Percentiles rank a stretch among this genome's conserved stretches.
These are phyloP conservation scores for Starmerella tilneyi DNA, from an alignment of 805 yeast species.

Conservation along the genomic window DNA sequence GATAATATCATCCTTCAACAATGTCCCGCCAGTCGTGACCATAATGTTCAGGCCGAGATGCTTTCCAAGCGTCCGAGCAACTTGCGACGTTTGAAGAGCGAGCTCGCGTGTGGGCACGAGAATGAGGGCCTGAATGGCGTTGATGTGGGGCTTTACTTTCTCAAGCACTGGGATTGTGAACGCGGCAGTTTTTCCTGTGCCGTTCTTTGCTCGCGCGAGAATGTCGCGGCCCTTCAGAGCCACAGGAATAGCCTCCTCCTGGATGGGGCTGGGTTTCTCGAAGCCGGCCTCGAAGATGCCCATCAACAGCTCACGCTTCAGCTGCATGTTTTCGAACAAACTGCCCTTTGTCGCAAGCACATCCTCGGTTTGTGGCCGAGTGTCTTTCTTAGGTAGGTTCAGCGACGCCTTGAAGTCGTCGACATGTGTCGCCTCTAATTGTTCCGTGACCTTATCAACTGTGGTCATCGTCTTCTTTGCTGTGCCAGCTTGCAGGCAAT, in stretches of 20 bases:
- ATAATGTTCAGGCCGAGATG: slow-evolving; percentile 86
- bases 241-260: slow-evolving; percentile 92
- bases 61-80: slow-evolving; percentile 88
- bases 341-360: slow-evolving; percentile 84
- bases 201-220: slow-evolving; percentile 94
- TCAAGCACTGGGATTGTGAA: slow-evolving; percentile 90
- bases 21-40: slow-evolving; percentile 98
- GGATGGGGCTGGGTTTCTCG: slow-evolving; percentile 96
- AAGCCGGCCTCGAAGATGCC: slow-evolving; percentile 98
- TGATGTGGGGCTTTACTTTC: slow-evolving; percentile 69
- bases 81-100: slow-evolving; percentile 95
- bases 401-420: slow-evolving; percentile 61
- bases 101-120: slow-evolving; percentile 96
- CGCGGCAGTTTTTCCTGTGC: slow-evolving; percentile 98
- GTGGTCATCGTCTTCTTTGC: slow-evolving; percentile 2
- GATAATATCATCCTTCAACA: slow-evolving; percentile 83
- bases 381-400: slow-evolving; percentile 71
- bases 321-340: slow-evolving; percentile 80
- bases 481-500: neutral
- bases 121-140: slow-evolving; percentile 82
- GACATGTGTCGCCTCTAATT: neutral
- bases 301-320: slow-evolving; percentile 90
- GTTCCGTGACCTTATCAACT: slow-evolving; percentile 7
- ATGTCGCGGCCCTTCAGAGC: slow-evolving; percentile 93
- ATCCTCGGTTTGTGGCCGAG: slow-evolving; percentile 96